phyloP scores from a whole-genome alignment of 1,284 basidiomycete genomes.

The Moesziomyces antarcticus region DNA sequence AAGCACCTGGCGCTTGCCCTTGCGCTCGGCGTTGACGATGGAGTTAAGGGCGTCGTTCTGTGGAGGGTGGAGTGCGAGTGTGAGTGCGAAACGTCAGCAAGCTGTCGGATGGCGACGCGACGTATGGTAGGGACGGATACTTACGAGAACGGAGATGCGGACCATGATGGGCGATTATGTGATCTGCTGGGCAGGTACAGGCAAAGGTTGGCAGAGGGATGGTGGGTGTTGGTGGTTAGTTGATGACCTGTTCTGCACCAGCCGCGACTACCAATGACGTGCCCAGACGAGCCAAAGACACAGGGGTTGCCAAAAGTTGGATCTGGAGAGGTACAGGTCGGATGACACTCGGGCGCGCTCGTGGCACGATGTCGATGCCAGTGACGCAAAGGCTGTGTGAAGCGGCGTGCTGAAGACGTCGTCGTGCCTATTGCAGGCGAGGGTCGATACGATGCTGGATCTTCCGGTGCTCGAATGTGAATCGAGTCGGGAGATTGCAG shows the following conservation, averaged over 20 bases:
- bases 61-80: background rate
- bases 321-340: constrained; percentile 54
- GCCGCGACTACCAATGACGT: constrained; percentile 45
- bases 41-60: constrained; percentile 68
- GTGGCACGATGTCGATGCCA: constrained; percentile 2
- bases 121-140: constrained; percentile 11
- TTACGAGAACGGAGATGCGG: constrained; percentile 67
- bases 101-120: background rate
- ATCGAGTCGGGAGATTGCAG: too few species aligned
- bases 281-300: constrained; percentile 32
- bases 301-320: constrained; percentile 45
- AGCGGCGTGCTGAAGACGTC: too few species aligned
- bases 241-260: constrained; percentile 54
- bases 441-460: background rate
- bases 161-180: constrained; percentile 64
- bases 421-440: too few species aligned
- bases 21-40: constrained; percentile 68
- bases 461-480: background rate
- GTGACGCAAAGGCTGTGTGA: too few species aligned
- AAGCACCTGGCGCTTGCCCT: constrained; percentile 68
- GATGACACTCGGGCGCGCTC: background rate
- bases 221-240: constrained; percentile 19
- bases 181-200: constrained; percentile 60
- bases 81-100: constrained; percentile 6
- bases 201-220: constrained; percentile 8